Base-by-base conservation (phyloP, 2,329 filamentous ascomycete genomes). In the Venturia oleaginea region DNA sequence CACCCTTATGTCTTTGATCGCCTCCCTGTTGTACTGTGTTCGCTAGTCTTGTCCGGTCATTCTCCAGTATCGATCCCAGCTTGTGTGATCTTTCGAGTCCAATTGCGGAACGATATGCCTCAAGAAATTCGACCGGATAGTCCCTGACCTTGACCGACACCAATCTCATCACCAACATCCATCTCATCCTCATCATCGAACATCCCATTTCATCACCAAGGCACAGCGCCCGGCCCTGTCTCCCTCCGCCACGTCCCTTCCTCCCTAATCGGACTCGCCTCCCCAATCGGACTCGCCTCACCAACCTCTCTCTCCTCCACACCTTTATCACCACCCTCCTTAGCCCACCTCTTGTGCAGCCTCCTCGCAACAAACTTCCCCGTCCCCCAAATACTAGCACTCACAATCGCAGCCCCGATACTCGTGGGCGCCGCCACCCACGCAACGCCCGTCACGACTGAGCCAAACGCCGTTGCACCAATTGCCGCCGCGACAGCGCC, bases 341-440 rank as follows among this genome's bases (percentile, higher is more conserved):
- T 67, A 66, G 71, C 70, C 65, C 72, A 72, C 63, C 67, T 70
- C 65, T 66, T 71, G 13, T 55, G 51, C 24, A 76, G 70, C 65
- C 71, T 73, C 63, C 71, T 67, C 61, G 72, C 71, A 37, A 73
- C 75, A 68, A 74, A 74, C 61, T 71, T 72, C 2, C 71, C 76
- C 37, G 76, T 63, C 0, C 75, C 77, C 76, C 76, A 78, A 2
- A 77, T 57, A 42, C 74, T 67, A 7, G 72, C 76, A 34, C 73
- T 72, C 7, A 73, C 70, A 32, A 74, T 71, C 13, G 74, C 74
- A 2, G 73, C 75, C 27, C 73, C 61, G 38, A 79, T 75, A 0
- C 76, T 76, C 2, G 76, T 76, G 13, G 77, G 77, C 48, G 77
- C 76, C 42, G 78, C 65, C 62, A 79, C 70, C 63, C 78, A 79